Evolutionary conservation across 2,329 filamentous ascomycete genomes (phyloP).

Genomic region (Pyrenophora teres): DNA sequence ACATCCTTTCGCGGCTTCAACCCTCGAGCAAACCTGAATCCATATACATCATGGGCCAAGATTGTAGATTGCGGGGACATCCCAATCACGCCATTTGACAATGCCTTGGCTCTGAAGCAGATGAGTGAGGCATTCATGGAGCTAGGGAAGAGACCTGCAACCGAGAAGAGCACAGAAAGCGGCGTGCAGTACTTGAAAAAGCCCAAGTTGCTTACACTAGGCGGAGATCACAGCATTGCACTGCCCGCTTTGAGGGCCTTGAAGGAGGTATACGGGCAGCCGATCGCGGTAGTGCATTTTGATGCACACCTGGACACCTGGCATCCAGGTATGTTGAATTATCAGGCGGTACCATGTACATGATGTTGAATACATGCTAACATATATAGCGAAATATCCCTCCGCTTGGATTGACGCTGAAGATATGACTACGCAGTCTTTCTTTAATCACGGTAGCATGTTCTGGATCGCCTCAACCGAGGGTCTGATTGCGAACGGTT

Average conservation of each 20-base stretch:
- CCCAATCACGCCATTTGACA: conserved; percentile 84
- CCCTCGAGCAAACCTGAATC: conserved; percentile 79
- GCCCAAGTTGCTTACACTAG: conserved; percentile 55
- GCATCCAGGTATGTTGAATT: conserved; percentile 61
- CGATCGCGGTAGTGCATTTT: conserved; percentile 57
- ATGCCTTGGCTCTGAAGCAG: conserved; percentile 76
- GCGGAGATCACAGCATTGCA: conserved; percentile 58
- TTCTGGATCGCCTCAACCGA: conserved; percentile 87
- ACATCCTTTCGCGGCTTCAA: conserved; percentile 82
- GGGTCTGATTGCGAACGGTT: conserved; percentile 74
- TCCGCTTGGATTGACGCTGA: conserved; percentile 67
- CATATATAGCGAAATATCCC: conserved; percentile 80
- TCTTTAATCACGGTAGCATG: conserved; percentile 89
- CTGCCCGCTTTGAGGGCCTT: conserved; percentile 57
- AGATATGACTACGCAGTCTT: conserved; percentile 64
- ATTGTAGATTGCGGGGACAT: conserved; percentile 92
- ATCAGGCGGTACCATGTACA: too few relatives aligned
- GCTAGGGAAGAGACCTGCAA: conserved; percentile 58
- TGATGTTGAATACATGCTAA: conserved; percentile 44
- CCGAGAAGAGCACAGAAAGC: conserved; percentile 45
- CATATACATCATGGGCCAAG: conserved; percentile 76
- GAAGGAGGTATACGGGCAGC: conserved; percentile 51
- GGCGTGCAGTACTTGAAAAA: conserved; percentile 49
- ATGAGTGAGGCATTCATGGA: conserved; percentile 82
- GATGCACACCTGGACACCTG: conserved; percentile 79